Conservation (phyloP, 148 eudicot genomes). For the Rhododendron molle region DNA sequence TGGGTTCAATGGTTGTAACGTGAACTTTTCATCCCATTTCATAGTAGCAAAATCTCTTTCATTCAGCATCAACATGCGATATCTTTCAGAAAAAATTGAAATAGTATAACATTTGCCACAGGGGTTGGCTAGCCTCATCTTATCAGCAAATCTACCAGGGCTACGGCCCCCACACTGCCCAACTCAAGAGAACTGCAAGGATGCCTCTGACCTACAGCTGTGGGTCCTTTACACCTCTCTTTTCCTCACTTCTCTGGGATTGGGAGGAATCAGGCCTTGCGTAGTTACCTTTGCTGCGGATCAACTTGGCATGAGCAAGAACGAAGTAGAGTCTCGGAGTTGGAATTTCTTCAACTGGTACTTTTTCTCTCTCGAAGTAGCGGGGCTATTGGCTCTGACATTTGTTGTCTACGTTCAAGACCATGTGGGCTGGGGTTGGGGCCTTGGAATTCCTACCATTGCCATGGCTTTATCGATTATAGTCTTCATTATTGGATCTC, state of each 20-base stretch:
- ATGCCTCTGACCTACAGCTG: conserved; percentile 46
- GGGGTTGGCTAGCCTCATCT: conserved; percentile 46
- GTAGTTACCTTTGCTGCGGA: conserved; percentile 60
- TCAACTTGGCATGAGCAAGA: conserved; percentile 41
- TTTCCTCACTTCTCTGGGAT: conserved; percentile 44
- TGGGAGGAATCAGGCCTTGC: conserved; percentile 54
- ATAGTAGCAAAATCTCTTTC: not conserved
- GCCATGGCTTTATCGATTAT: conserved; percentile 46
- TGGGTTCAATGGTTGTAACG: too few relatives aligned
- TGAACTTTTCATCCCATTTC: not conserved
- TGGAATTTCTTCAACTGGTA: conserved; percentile 62
- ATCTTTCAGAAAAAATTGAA: not conserved
- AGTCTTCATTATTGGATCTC: conserved; percentile 39
- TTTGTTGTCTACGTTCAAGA: conserved; percentile 58
- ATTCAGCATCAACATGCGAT: not conserved
- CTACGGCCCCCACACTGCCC: conserved; percentile 58
- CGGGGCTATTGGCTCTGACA: conserved; percentile 40
- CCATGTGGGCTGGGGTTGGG: conserved; percentile 58
- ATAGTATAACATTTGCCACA: not conserved
- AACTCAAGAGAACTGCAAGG: conserved; percentile 47
- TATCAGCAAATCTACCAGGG: conserved; percentile 47
- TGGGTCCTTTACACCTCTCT: conserved; percentile 44
- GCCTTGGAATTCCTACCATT: conserved; percentile 55
- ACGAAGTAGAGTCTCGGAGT: conserved; percentile 20
- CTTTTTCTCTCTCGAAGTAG: conserved; percentile 42